These are phyloP conservation scores for Leccinellum rugosiceps DNA, from an alignment of 768 basidiomycete species.

Conservation along the genomic window DNA sequence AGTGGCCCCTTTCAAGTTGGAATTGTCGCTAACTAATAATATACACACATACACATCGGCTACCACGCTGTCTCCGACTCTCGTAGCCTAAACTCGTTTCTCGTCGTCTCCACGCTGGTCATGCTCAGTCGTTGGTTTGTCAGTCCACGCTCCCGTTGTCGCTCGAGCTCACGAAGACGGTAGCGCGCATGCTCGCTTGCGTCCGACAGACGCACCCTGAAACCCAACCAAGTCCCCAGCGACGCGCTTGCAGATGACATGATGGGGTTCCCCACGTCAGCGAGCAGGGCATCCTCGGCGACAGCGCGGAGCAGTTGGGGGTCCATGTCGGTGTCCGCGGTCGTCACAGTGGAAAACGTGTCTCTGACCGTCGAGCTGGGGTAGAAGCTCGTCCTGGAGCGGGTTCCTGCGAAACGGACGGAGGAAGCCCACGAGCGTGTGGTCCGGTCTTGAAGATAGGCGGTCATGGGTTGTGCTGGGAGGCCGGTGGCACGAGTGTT, in stretches of 20 bases:
- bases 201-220: constrained; percentile 23
- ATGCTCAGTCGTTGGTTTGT: not conserved
- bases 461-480: constrained; percentile 12
- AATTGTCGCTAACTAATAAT: constrained; percentile 9
- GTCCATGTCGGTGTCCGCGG: constrained; percentile 16
- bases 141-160: not conserved
- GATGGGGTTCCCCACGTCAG: not conserved
- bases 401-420: constrained; percentile 5
- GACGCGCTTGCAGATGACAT: not conserved
- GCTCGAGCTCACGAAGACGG: constrained; percentile 14
- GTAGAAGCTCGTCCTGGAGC: constrained; percentile 17
- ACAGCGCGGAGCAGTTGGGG: constrained; percentile 4
- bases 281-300: not conserved
- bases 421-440: not conserved
- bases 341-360: constrained; percentile 22
- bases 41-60: not conserved
- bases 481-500: constrained; percentile 2
- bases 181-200: constrained; percentile 23
- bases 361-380: constrained; percentile 7
- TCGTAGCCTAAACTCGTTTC: constrained; percentile 12
- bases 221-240: constrained; percentile 10
- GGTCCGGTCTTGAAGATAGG: constrained; percentile 15
- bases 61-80: constrained; percentile 25
- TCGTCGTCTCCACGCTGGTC: not conserved
- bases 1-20: not conserved